A percentile compares a stretch with the other conserved stretches of the same genome.
Conservation (phyloP, 345 rosid species). For the Rhizophora mangle region DNA sequence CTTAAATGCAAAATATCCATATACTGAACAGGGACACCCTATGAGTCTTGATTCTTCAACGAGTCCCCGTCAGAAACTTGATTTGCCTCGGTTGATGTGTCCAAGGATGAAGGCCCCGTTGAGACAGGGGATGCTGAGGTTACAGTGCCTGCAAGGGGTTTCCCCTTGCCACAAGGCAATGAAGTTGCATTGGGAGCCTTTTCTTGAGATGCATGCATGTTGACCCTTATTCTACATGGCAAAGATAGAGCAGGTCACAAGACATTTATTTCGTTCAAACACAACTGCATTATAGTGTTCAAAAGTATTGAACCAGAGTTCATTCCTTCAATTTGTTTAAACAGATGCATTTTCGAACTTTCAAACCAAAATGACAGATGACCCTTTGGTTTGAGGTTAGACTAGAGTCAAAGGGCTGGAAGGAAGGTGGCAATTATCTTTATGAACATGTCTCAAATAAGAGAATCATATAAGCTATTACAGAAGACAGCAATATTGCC, state of each 20-base stretch:
- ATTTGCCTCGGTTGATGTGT: conserved; percentile 15
- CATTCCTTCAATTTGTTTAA: not conserved
- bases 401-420: no score
- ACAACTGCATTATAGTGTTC: not conserved
- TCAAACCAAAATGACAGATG: not conserved
- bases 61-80: conserved; percentile 12
- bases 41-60: conserved; percentile 17
- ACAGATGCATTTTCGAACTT: not conserved
- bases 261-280: not conserved
- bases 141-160: conserved; percentile 28
- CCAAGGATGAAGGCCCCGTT: conserved; percentile 16
- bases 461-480: no score
- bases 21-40: not conserved
- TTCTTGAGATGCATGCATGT: not conserved
- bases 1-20: conserved; percentile 3
- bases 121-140: conserved; percentile 23
- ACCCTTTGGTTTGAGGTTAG: no score
- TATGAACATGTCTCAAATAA: no score
- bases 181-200: conserved; percentile 38
- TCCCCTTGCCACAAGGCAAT: conserved; percentile 27
- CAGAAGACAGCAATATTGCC: no score
- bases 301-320: not conserved
- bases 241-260: not conserved
- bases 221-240: not conserved
- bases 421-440: no score